phyloP scores from a whole-genome alignment of 2,329 filamentous ascomycete genomes.

The Fonsecaea erecta region DNA sequence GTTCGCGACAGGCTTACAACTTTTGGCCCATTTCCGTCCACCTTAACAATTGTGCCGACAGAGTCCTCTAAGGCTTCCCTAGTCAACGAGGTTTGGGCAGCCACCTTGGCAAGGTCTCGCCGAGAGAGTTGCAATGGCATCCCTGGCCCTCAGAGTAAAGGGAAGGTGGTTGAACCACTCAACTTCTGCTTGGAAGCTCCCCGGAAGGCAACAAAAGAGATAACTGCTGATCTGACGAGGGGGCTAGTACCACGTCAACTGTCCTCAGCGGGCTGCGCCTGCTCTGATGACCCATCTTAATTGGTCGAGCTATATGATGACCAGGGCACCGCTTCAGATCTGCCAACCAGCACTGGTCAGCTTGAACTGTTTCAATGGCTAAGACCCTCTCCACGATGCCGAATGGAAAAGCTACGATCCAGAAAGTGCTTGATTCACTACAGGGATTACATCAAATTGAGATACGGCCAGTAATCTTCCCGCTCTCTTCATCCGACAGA shows the following conservation, averaged over 20 bases:
- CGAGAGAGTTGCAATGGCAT: background rate
- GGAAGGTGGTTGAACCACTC: conserved; percentile 2
- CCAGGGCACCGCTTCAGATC: background rate
- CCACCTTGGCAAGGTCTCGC: background rate
- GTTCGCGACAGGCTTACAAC: background rate
- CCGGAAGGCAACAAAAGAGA: background rate
- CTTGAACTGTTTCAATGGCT: background rate
- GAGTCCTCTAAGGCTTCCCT: background rate
- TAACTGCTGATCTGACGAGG: conserved; percentile 6
- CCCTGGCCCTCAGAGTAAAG: background rate
- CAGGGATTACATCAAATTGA: background rate
- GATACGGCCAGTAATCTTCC: background rate
- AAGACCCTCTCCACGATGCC: background rate
- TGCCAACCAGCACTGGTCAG: background rate
- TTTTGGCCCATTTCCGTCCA: background rate
- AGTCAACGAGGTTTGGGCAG: background rate
- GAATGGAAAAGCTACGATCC: background rate
- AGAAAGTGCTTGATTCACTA: background rate
- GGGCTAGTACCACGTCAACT: conserved; percentile 5
- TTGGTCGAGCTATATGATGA: background rate
- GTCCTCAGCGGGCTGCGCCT: conserved; percentile 1
- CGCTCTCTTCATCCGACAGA: background rate
- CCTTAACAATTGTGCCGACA: background rate
- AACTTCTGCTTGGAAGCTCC: background rate
- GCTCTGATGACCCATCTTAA: conserved; percentile 5